Evolutionary conservation across 176 grass and related monocot genomes (phyloP).

Genomic region (Hordeum vulgare): MorexV3_pseudomolecules_assembly NC_058524.1:40536040-40536539

Average conservation of each 20-base stretch:
- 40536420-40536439: conserved; percentile 12
- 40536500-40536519: not conserved
- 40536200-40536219: conserved; percentile 50
- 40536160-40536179: conserved; percentile 3
- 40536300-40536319: not conserved
- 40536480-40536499: not conserved
- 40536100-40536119: not conserved
- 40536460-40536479: not conserved
- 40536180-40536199: conserved; percentile 18
- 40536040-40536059: conserved; percentile 59
- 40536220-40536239: conserved; percentile 56
- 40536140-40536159: not conserved
- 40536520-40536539: too few species aligned
- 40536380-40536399: not conserved
- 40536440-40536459: not conserved
- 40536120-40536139: not conserved
- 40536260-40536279: not conserved
- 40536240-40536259: not conserved
- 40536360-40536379: not conserved
- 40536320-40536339: not conserved
- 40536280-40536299: not conserved
- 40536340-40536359: not conserved
- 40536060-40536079: conserved; percentile 29
- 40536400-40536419: not conserved
- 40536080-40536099: conserved; percentile 56